Percentiles rank a stretch among this genome's conserved stretches.
Conservation (phyloP, 2,329 filamentous ascomycete genomes). For the Claviceps africana region DNA sequence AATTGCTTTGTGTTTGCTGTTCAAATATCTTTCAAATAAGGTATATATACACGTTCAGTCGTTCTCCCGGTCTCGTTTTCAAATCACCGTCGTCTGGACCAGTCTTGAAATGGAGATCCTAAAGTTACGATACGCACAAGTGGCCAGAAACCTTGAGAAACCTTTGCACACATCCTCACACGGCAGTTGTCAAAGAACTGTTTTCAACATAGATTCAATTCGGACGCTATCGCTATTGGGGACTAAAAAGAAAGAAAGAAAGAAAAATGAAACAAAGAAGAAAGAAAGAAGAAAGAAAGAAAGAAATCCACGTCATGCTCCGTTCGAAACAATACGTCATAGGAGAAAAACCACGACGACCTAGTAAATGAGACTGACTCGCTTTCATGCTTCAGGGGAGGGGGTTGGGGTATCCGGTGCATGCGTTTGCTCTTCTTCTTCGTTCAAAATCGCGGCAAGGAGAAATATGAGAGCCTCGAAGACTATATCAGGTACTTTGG, state of each 20-base stretch:
- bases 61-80: no score
- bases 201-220: not conserved
- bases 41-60: not conserved
- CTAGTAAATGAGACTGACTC: not conserved
- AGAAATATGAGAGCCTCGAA: not conserved
- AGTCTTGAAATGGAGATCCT: no score
- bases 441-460: not conserved
- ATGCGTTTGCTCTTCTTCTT: not conserved
- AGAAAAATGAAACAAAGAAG: no score
- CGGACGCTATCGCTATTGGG: not conserved
- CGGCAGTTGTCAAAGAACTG: no score
- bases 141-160: no score
- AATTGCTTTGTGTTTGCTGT: constrained; percentile 14
- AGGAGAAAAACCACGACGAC: not conserved
- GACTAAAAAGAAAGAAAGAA: not conserved
- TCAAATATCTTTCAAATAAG: no score
- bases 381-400: not conserved
- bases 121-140: no score
- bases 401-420: not conserved
- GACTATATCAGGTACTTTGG: not conserved
- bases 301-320: not conserved
- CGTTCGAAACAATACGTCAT: not conserved
- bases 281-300: no score
- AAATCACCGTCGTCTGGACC: no score
- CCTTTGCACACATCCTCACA: no score